A percentile compares a stretch with the other conserved stretches of the same genome.
phyloP scores from a whole-genome alignment of 352 stramenopile genomes.

The Globisporangium cederbergense region DNA sequence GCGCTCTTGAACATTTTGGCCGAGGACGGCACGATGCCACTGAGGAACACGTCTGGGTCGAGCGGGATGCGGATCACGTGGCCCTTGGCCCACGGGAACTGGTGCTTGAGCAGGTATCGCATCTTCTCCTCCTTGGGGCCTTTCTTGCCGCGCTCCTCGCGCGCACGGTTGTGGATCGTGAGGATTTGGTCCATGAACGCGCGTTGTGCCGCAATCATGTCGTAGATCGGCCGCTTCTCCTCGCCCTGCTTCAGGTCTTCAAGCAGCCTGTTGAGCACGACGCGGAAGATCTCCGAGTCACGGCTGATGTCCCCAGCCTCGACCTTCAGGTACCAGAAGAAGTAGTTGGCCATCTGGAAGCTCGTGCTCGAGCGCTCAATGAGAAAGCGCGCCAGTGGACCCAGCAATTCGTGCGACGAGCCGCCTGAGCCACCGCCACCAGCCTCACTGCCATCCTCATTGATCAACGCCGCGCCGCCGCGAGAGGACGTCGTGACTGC shows the following conservation, averaged over 20 bases:
- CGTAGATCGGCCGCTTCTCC: slow-evolving; percentile 89
- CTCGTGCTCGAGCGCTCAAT: slow-evolving; percentile 92
- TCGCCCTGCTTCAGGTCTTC: slow-evolving; percentile 91
- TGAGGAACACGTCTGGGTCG: slow-evolving; percentile 80
- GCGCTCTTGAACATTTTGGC: slow-evolving; percentile 98
- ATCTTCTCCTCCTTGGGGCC: slow-evolving; percentile 96
- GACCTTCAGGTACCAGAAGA: slow-evolving; percentile 94
- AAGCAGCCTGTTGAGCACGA: slow-evolving; percentile 90
- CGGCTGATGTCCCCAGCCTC: slow-evolving; percentile 68
- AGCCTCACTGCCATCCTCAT: slow-evolving; percentile 17
- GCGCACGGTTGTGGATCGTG: slow-evolving; percentile 89
- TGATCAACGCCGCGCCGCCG: slow-evolving; percentile 13
- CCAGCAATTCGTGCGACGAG: slow-evolving; percentile 35
- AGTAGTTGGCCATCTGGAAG: slow-evolving; percentile 96
- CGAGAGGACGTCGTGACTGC: slow-evolving; percentile 31
- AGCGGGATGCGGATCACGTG: slow-evolving; percentile 84
- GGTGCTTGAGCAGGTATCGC: slow-evolving; percentile 78
- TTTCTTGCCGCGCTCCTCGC: slow-evolving; percentile 93
- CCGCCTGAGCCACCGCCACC: background rate
- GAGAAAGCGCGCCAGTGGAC: slow-evolving; percentile 91
- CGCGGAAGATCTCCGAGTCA: slow-evolving; percentile 75
- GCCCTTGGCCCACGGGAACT: slow-evolving; percentile 76
- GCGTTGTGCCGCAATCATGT: slow-evolving; percentile 89
- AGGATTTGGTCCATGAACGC: slow-evolving; percentile 94
- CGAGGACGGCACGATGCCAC: slow-evolving; percentile 88